Conservation (phyloP, 768 basidiomycete genomes). For the Lactarius pseudohatsudake region DNA sequence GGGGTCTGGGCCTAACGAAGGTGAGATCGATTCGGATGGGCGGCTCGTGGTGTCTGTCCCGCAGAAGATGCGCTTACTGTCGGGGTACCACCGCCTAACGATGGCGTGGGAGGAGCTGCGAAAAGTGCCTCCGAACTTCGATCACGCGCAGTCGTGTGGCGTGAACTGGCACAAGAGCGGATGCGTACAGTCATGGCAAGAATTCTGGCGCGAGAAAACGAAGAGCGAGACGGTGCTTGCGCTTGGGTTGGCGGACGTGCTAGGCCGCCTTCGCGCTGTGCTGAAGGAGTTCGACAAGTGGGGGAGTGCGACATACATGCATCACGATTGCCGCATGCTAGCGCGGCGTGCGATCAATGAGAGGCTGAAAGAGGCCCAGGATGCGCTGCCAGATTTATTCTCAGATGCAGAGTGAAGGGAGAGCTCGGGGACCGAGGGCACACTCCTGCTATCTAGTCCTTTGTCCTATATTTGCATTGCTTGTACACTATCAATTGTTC, state of each 20-base stretch:
- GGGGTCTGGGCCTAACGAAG: slow-evolving; percentile 27
- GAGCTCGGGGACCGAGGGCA: not conserved
- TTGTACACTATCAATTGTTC: not conserved
- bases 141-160: slow-evolving; percentile 61
- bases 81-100: slow-evolving; percentile 69
- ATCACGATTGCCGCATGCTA: slow-evolving; percentile 63
- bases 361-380: slow-evolving; percentile 54
- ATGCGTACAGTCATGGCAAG: slow-evolving; percentile 70
- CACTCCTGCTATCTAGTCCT: not conserved
- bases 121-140: slow-evolving; percentile 55
- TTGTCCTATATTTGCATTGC: not conserved
- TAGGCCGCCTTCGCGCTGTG: slow-evolving; percentile 61
- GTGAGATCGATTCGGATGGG: slow-evolving; percentile 41
- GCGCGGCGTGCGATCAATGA: slow-evolving; percentile 59
- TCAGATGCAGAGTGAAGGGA: slow-evolving; percentile 32
- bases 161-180: slow-evolving; percentile 72
- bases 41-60: slow-evolving; percentile 52
- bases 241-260: slow-evolving; percentile 62
- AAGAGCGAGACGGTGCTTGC: slow-evolving; percentile 57
- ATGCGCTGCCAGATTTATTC: slow-evolving; percentile 65
- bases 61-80: slow-evolving; percentile 65
- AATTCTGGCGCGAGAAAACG: slow-evolving; percentile 80
- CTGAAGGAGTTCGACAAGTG: slow-evolving; percentile 68
- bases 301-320: slow-evolving; percentile 77
- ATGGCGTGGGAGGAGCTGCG: slow-evolving; percentile 66